Percentiles rank a stretch among this genome's conserved stretches.
phyloP scores from a whole-genome alignment of 2,329 filamentous ascomycete species.

The Orbilia blumenaviensis region DNA sequence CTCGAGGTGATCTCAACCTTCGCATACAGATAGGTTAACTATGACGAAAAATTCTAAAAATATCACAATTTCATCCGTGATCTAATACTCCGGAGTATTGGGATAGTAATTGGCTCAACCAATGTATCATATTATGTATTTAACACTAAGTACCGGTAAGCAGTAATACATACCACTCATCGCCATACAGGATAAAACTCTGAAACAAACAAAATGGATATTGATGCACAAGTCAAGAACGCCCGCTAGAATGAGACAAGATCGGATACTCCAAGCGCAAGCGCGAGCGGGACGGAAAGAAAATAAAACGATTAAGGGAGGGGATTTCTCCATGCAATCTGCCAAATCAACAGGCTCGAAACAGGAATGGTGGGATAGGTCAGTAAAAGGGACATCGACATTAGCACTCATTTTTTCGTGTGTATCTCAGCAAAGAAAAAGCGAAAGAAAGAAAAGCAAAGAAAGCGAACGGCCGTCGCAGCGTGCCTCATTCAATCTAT shows the following conservation, averaged over 20 bases:
- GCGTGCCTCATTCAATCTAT: constrained; percentile 31
- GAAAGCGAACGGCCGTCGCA: constrained; percentile 20
- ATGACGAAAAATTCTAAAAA: neutral
- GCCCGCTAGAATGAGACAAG: constrained; percentile 28
- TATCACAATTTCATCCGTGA: neutral
- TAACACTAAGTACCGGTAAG: neutral
- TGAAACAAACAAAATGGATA: neutral
- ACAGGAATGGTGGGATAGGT: neutral
- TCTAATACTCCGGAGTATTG: too few species aligned
- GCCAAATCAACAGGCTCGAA: neutral
- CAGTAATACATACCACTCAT: neutral
- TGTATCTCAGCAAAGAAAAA: neutral
- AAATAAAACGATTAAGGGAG: neutral
- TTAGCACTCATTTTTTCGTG: constrained; percentile 18
- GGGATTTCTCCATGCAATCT: constrained; percentile 8
- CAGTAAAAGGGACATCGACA: neutral
- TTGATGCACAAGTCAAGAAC: constrained; percentile 26
- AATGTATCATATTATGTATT: constrained; percentile 7
- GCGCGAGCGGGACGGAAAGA: neutral
- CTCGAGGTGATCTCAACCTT: neutral
- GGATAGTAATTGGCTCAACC: neutral
- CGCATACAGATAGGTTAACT: neutral
- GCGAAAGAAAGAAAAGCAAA: neutral
- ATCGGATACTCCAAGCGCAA: neutral
- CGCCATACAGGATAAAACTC: neutral